Evolutionary conservation across 2,329 filamentous ascomycete species (phyloP).

Genomic region (Fusarium poae): DNA sequence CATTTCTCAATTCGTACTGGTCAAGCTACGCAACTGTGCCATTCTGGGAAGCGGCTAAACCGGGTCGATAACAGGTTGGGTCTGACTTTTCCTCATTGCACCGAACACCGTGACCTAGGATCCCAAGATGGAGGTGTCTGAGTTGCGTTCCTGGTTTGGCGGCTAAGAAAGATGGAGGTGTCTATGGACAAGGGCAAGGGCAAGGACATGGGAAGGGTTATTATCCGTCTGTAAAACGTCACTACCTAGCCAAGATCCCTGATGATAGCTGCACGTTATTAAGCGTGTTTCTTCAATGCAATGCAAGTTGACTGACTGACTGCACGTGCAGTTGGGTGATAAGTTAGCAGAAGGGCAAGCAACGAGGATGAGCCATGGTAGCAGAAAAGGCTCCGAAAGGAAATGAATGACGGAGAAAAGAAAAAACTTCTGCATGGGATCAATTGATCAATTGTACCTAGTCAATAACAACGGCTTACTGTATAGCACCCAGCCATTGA

Average conservation of each 20-base stretch:
- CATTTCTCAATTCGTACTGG: constrained; percentile 14
- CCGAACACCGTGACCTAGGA: constrained; percentile 21
- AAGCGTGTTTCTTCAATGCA: constrained; percentile 12
- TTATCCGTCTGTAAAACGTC: constrained; percentile 18
- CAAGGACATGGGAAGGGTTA: constrained; percentile 8
- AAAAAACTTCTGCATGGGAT: neutral
- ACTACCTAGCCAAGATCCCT: constrained; percentile 16
- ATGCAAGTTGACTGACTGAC: constrained; percentile 5
- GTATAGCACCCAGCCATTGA: neutral
- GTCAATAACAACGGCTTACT: neutral
- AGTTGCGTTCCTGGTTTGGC: constrained; percentile 33
- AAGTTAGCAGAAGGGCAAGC: neutral
- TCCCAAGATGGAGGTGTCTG: constrained; percentile 31
- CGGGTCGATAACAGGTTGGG: constrained; percentile 23
- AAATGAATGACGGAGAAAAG: neutral
- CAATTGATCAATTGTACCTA: neutral
- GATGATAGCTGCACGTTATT: constrained; percentile 8
- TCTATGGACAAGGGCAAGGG: neutral
- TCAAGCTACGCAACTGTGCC: constrained; percentile 22
- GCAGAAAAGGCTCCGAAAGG: neutral
- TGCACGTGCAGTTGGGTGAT: neutral
- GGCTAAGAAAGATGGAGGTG: constrained; percentile 24
- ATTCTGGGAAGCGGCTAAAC: constrained; percentile 38
- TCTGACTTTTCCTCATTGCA: constrained; percentile 34
- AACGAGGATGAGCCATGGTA: neutral